Percentiles rank a stretch among this genome's conserved stretches.
Conservation (phyloP, 2,329 filamentous ascomycete genomes). For the Epichloe uncinata region DNA sequence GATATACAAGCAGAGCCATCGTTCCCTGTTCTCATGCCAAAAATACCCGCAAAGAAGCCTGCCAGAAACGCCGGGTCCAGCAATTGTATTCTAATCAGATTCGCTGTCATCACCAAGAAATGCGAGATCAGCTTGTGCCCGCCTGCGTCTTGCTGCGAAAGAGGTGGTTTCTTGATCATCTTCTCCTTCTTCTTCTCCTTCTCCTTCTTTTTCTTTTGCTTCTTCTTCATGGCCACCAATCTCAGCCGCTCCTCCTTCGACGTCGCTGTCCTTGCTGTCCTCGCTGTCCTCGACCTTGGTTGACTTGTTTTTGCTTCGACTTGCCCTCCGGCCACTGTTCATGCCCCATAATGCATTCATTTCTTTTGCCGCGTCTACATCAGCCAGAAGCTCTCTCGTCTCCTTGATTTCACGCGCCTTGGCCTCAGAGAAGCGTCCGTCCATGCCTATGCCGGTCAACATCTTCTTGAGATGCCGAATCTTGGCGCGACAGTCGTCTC, state of each 20-base stretch:
- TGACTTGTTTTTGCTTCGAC: constrained; percentile 22
- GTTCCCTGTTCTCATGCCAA: background rate
- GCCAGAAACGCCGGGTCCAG: background rate
- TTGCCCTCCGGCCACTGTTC: constrained; percentile 26
- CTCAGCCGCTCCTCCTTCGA: constrained; percentile 6
- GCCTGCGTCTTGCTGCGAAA: constrained; percentile 32
- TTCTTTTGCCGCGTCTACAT: constrained; percentile 73
- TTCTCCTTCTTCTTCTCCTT: constrained; percentile 15
- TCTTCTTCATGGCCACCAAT: constrained; percentile 11
- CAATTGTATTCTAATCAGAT: constrained; percentile 30
- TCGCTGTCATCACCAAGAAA: constrained; percentile 61
- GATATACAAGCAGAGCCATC: background rate
- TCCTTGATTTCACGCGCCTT: constrained; percentile 83
- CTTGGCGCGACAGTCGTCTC: constrained; percentile 61
- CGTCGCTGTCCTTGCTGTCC: constrained; percentile 17
- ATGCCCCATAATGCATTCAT: constrained; percentile 69
- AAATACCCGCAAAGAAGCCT: background rate
- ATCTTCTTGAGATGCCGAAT: constrained; percentile 67
- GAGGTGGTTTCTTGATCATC: constrained; percentile 19
- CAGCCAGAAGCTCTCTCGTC: constrained; percentile 66
- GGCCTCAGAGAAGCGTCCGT: constrained; percentile 71
- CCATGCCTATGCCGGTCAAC: constrained; percentile 76
- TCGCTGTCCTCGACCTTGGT: constrained; percentile 20
- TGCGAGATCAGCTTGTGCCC: constrained; percentile 39
- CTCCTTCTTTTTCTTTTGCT: constrained; percentile 14